Evolutionary conservation across 768 basidiomycete genomes (phyloP).

Genomic region (Melanogaster broomeanus): DNA sequence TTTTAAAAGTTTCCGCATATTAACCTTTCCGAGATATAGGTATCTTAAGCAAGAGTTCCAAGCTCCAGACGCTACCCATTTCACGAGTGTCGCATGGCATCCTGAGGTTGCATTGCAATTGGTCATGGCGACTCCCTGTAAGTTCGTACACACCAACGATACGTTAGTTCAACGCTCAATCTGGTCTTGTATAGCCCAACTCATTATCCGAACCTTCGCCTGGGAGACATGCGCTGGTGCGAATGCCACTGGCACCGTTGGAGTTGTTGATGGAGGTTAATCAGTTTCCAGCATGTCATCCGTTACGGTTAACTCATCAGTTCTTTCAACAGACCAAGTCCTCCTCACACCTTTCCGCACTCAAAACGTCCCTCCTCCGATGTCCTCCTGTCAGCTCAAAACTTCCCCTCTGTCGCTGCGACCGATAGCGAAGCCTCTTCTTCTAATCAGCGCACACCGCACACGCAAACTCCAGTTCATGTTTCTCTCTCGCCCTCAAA

Average conservation of each 20-base stretch:
- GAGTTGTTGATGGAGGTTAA: conserved; percentile 87
- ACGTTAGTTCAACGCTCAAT: conserved; percentile 5
- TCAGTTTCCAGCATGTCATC: conserved; percentile 5
- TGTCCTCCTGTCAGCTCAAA: conserved; percentile 67
- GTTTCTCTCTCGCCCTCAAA: conserved; percentile 55
- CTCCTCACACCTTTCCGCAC: conserved; percentile 91
- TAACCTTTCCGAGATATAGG: conserved; percentile 41
- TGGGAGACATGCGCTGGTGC: conserved; percentile 86
- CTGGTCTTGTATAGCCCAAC: conserved; percentile 37
- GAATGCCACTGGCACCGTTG: conserved; percentile 80
- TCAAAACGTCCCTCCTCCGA: conserved; percentile 98
- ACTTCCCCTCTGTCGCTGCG: conserved; percentile 13
- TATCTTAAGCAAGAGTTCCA: conserved; percentile 91
- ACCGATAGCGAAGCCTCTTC: background rate
- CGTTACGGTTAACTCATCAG: background rate
- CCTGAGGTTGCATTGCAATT: conserved; percentile 73
- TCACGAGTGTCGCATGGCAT: conserved; percentile 84
- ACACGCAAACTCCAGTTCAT: conserved; percentile 59
- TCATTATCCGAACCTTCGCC: conserved; percentile 62
- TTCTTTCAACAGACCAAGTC: conserved; percentile 53
- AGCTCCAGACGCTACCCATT: conserved; percentile 52
- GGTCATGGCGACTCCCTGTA: conserved; percentile 68
- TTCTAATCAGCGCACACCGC: conserved; percentile 1
- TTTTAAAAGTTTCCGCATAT: background rate
- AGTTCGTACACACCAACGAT: conserved; percentile 20